Evolutionary conservation across 305 asterid genomes (phyloP).

Genomic region (Fraxinus sp.): DNA sequence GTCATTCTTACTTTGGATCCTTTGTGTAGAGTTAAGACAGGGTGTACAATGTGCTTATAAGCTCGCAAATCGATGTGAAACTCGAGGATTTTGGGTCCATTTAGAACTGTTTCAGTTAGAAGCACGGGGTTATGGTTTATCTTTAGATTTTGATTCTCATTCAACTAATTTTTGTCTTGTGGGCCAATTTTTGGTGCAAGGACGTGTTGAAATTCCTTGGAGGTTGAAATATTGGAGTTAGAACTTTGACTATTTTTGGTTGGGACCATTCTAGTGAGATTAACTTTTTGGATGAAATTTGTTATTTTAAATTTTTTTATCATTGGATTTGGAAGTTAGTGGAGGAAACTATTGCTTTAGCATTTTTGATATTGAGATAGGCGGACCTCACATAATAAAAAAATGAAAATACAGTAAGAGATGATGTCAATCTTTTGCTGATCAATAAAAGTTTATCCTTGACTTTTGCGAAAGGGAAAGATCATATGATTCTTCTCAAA

Average conservation of each 20-base stretch:
- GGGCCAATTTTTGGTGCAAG: conserved; percentile 22
- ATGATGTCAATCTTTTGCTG: not conserved
- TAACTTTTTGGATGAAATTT: not conserved
- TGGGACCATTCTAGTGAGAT: conserved; percentile 6
- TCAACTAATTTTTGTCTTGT: conserved; percentile 8
- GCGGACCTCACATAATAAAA: conserved; percentile 17
- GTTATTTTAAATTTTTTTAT: not conserved
- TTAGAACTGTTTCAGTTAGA: conserved; percentile 38
- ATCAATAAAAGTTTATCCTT: conserved; percentile 16
- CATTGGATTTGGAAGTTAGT: conserved; percentile 9
- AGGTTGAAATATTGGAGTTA: not conserved
- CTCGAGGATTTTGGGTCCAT: conserved; percentile 38
- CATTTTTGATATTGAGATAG: conserved; percentile 16
- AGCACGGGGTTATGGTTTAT: conserved; percentile 19
- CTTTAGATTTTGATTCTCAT: conserved; percentile 23
- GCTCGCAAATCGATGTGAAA: not conserved
- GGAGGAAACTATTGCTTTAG: conserved; percentile 36
- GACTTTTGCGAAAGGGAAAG: conserved; percentile 30
- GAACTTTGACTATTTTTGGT: not conserved
- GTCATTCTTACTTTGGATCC: not conserved
- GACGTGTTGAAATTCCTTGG: not conserved
- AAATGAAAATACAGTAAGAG: conserved; percentile 1
- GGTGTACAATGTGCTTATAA: not conserved
- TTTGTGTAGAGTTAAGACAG: not conserved
- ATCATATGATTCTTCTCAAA: conserved; percentile 32